A percentile compares a stretch with the other conserved stretches of the same genome.
Evolutionary conservation across 148 eudicot species (phyloP).

Genomic region (Arctostaphylos glauca): DNA sequence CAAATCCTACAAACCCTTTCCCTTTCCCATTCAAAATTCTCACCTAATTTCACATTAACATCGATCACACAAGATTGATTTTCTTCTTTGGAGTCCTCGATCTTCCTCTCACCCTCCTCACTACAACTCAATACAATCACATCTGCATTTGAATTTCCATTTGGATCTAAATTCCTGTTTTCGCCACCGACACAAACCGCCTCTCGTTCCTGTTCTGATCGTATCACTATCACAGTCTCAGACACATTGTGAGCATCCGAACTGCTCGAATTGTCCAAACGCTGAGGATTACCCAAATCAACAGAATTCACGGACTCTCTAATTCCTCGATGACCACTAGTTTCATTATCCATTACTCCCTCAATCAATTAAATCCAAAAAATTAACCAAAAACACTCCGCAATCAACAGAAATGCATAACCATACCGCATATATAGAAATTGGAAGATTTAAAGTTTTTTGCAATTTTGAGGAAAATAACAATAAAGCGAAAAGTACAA

Average conservation of each 20-base stretch:
- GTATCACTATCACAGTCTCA: neutral
- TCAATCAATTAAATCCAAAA: neutral
- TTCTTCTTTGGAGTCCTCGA: constrained; percentile 5
- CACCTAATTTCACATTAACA: constrained; percentile 24
- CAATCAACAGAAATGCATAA: neutral
- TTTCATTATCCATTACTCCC: constrained; percentile 15
- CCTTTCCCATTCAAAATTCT: constrained; percentile 29
- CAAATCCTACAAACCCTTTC: constrained; percentile 72
- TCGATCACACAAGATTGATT: constrained; percentile 37
- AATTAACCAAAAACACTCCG: neutral
- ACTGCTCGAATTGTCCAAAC: neutral
- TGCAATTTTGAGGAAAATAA: neutral
- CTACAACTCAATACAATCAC: neutral
- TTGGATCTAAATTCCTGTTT: neutral
- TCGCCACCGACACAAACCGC: neutral
- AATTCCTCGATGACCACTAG: constrained; percentile 6
- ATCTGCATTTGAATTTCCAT: neutral
- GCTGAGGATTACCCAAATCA: neutral
- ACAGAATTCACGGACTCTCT: constrained; percentile 12
- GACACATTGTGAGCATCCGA: neutral
- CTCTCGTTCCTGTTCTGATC: neutral
- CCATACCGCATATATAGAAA: neutral
- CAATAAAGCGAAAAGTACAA: neutral
- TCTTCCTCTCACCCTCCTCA: constrained; percentile 7
- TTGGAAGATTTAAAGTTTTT: neutral